A percentile compares a stretch with the other conserved stretches of the same genome.
Evolutionary conservation across 2,329 filamentous ascomycete species (phyloP).

Genomic region (Coniochaeta prunicola): DNA sequence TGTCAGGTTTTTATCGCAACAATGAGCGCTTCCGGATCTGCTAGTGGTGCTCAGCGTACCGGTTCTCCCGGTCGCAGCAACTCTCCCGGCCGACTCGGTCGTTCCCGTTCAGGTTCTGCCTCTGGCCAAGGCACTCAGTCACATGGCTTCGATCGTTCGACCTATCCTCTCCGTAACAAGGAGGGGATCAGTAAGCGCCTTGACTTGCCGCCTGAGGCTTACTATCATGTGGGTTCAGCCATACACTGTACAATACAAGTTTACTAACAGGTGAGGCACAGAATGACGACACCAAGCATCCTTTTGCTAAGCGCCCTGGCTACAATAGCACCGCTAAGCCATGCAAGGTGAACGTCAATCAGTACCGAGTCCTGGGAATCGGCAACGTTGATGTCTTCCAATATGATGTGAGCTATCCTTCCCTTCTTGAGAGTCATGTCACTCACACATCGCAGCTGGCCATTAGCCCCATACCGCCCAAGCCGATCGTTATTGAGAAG

Average conservation of each 20-base stretch:
- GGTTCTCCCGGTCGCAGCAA: not conserved
- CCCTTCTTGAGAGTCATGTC: not conserved
- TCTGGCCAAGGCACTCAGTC: not conserved
- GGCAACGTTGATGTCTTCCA: slow-evolving; percentile 63
- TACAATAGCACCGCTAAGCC: slow-evolving; percentile 52
- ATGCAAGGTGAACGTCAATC: slow-evolving; percentile 59
- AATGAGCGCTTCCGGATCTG: slow-evolving; percentile 1
- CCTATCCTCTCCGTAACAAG: slow-evolving; percentile 19
- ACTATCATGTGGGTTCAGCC: slow-evolving; percentile 27
- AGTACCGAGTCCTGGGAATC: slow-evolving; percentile 60
- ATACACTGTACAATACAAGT: not conserved
- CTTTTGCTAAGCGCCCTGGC: slow-evolving; percentile 39
- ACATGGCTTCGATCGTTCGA: slow-evolving; percentile 36
- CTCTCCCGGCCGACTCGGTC: not conserved
- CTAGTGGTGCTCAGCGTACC: not conserved
- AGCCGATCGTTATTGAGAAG: slow-evolving; percentile 58
- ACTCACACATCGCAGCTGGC: slow-evolving; percentile 43
- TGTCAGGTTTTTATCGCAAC: not conserved
- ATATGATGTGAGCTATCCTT: slow-evolving; percentile 64
- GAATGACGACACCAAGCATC: slow-evolving; percentile 5
- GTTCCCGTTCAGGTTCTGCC: slow-evolving; percentile 3
- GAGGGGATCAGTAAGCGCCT: slow-evolving; percentile 37
- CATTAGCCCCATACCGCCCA: slow-evolving; percentile 56
- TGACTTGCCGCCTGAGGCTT: slow-evolving; percentile 53
- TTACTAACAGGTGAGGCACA: not conserved